Evolutionary conservation across 805 yeast species (phyloP), one percentile per base, ranked within the genome.

Genomic region (Lipomyces yamadae): DNA sequence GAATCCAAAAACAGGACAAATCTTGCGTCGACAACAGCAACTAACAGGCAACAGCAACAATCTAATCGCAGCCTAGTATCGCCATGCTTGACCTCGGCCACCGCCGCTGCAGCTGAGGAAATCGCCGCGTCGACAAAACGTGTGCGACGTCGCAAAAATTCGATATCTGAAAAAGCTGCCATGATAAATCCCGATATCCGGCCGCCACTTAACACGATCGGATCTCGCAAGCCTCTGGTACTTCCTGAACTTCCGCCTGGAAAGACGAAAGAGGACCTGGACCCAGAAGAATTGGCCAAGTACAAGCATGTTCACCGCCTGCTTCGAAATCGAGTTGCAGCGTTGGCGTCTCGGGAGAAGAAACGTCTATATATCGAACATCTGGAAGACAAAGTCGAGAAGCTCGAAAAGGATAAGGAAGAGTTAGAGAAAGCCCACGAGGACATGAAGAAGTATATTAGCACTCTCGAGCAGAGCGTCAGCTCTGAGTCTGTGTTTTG

Each of bases 181-280:
- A 30, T 37, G 56, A 50, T 64, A 24, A 62, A 68, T 50, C 61
- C 64, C 42, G 63, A 68, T 11, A 59, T 68, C 33, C 57, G 63
- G 8, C 71, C 71, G 3, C 67, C 71, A 24, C 65, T 68, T 24
- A 60, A 62, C 53, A 67, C 71, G 13, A 68, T 68, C 42, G 71
- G 71, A 37, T 61, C 69, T 13, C 69, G 71, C 63, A 62, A 63
- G 67, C 71, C 71, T 18, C 61, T 68, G 10, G 60, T 32, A 8
- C 39, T 68, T 55, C 71, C 71, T 32, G 71, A 68, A 11, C 60
- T 68, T 24, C 71, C 71, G 7, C 68, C 69, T 11, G 71, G 71
- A 3, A 66, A 68, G 61, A 68, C 71, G 15, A 68, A 68, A 56
- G 71, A 68, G 15, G 70, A 68, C 34, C 52, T 68, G n/a, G 61